Evolutionary conservation across 2,329 filamentous ascomycete species (phyloP).

Genomic region (Trichoderma sp.): DNA sequence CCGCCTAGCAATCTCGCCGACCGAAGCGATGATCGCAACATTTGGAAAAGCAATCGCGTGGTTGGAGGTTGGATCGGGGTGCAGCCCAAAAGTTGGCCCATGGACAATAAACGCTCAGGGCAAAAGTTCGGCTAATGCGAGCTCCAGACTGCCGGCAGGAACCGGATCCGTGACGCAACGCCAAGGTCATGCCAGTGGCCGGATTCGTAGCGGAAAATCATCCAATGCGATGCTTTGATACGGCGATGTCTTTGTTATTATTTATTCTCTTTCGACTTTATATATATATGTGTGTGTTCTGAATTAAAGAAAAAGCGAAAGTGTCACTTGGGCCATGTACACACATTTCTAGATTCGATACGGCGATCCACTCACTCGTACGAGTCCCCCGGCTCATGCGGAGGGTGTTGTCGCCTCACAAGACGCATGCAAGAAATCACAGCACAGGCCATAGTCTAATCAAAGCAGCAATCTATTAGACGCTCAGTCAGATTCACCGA

Average conservation of each 20-base stretch:
- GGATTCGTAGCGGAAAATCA: not conserved
- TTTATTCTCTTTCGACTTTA: not conserved
- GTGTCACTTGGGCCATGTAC: not conserved
- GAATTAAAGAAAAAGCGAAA: no score
- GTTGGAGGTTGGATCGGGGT: conserved; percentile 26
- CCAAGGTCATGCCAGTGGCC: not conserved
- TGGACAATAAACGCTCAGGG: conserved; percentile 43
- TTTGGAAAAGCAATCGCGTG: conserved; percentile 49
- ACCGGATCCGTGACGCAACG: conserved; percentile 36
- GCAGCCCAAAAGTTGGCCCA: conserved; percentile 25
- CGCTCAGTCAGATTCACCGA: conserved; percentile 20
- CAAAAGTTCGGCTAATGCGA: conserved; percentile 44
- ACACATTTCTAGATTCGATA: not conserved
- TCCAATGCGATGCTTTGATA: not conserved
- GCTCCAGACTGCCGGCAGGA: conserved; percentile 34
- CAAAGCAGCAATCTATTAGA: conserved; percentile 31
- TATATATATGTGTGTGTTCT: not conserved
- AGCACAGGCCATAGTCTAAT: conserved; percentile 5
- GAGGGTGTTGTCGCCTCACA: not conserved
- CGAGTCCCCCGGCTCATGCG: not conserved
- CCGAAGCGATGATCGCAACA: conserved; percentile 68
- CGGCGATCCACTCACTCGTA: not conserved
- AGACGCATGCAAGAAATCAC: not conserved
- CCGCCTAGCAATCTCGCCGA: conserved; percentile 58
- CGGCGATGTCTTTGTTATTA: not conserved